Conservation (phyloP, 2,329 filamentous ascomycete species). For the Cladophialophora exuberans region DNA sequence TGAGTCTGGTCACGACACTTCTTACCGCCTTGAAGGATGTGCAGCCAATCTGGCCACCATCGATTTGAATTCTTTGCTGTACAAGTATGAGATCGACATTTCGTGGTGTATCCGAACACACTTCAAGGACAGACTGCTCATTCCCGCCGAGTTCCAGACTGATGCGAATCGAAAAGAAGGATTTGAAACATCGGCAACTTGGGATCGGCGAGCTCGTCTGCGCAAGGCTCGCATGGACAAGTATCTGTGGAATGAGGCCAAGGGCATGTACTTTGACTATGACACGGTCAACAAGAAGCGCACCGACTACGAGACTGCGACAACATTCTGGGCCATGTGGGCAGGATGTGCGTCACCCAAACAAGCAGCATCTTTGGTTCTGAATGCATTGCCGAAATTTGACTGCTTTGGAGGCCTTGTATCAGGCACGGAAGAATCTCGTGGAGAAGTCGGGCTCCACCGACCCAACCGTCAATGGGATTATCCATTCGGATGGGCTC, state of each 20-base stretch:
- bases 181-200: conserved; percentile 79
- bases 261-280: conserved; percentile 98
- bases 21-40: conserved; percentile 86
- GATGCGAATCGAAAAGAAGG: conserved; percentile 67
- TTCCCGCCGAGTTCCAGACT: conserved; percentile 80
- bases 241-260: conserved; percentile 88
- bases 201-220: conserved; percentile 85
- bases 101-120: conserved; percentile 79
- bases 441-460: conserved; percentile 76
- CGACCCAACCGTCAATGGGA: conserved; percentile 98
- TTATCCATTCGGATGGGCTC: conserved; percentile 97
- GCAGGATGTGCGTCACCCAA: conserved; percentile 82
- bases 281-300: conserved; percentile 80
- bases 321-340: conserved; percentile 98
- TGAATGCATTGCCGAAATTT: conserved; percentile 80
- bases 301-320: conserved; percentile 84
- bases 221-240: conserved; percentile 87
- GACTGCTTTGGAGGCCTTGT: conserved; percentile 86
- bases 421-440: conserved; percentile 86
- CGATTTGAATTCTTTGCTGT: conserved; percentile 90
- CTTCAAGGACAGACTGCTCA: conserved; percentile 79
- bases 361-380: conserved; percentile 83
- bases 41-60: conserved; percentile 90
- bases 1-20: conserved; percentile 95
- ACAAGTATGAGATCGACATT: conserved; percentile 97